Conservation (phyloP, 495 filamentous ascomycete genomes). For the Elasticomyces elasticus region DNA sequence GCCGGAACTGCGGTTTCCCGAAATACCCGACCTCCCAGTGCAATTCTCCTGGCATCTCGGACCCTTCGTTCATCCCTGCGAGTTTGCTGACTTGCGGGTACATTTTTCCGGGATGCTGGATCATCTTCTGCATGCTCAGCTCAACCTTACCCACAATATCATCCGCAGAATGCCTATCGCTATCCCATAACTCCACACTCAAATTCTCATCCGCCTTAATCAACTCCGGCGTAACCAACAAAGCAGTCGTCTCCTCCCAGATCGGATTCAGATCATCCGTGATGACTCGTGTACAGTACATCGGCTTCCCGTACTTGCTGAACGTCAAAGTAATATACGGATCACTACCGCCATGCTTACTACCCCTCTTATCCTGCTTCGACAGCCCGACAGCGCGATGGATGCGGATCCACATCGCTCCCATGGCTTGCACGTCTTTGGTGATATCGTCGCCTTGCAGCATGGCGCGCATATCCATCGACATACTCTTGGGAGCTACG, state of each 20-base stretch:
- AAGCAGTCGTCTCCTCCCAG: constrained; percentile 81
- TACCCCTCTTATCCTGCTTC: constrained; percentile 82
- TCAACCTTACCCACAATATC: constrained; percentile 93
- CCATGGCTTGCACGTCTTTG: constrained; percentile 77
- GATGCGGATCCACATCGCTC: constrained; percentile 83
- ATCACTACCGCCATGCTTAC: constrained; percentile 80
- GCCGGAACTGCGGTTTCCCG: constrained; percentile 72
- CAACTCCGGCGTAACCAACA: constrained; percentile 74
- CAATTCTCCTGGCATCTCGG: constrained; percentile 82
- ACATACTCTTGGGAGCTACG: constrained; percentile 93
- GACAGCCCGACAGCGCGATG: constrained; percentile 76
- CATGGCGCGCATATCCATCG: constrained; percentile 81
- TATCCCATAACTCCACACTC: constrained; percentile 92
- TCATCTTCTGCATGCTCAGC: constrained; percentile 84
- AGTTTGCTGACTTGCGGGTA: constrained; percentile 83
- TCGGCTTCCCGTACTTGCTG: constrained; percentile 90
- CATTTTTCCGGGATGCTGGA: constrained; percentile 86
- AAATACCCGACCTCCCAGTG: constrained; percentile 97
- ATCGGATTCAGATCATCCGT: constrained; percentile 89
- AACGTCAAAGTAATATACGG: constrained; percentile 74
- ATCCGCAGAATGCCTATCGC: constrained; percentile 76
- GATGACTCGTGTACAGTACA: constrained; percentile 94
- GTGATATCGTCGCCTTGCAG: constrained; percentile 80
- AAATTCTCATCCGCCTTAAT: constrained; percentile 90
- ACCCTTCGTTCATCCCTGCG: constrained; percentile 67